Conservation (phyloP, 257 asterid genomes). For the Solanum etuberosum region DNA sequence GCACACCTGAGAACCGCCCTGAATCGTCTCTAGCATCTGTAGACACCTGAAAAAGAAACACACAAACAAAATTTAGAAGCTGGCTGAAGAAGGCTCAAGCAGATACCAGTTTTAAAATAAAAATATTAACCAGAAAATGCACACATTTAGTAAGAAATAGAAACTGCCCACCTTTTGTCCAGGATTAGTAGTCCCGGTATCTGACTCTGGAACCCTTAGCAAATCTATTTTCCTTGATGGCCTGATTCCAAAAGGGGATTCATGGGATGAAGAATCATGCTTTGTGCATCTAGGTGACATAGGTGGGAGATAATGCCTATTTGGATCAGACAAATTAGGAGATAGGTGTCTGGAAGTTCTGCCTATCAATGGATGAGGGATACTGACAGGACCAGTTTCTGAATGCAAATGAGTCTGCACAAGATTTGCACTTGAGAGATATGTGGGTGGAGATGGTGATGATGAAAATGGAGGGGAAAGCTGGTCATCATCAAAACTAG, state of each 20-base stretch:
- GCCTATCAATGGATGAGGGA: slow-evolving; percentile 70
- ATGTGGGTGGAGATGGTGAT: slow-evolving; percentile 77
- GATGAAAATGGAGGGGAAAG: slow-evolving; percentile 90
- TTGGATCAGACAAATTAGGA: slow-evolving; percentile 84
- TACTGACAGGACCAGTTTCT: slow-evolving; percentile 85
- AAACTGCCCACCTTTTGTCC: slow-evolving; percentile 50
- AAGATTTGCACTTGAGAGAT: slow-evolving; percentile 24
- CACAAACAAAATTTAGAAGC: neutral
- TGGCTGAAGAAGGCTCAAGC: neutral
- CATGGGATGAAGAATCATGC: slow-evolving; percentile 67
- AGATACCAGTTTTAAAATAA: neutral
- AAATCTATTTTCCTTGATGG: slow-evolving; percentile 54
- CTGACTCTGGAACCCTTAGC: slow-evolving; percentile 47
- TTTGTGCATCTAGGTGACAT: slow-evolving; percentile 57
- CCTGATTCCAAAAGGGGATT: slow-evolving; percentile 61
- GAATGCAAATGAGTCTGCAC: slow-evolving; percentile 34
- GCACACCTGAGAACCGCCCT: slow-evolving; percentile 84
- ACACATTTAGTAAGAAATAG: neutral
- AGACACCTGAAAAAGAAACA: slow-evolving; percentile 31
- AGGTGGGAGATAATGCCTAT: slow-evolving; percentile 79
- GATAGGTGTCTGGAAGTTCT: slow-evolving; percentile 66
- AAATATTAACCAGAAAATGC: neutral
- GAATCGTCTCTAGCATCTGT: slow-evolving; percentile 87
- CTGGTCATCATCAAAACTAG: slow-evolving; percentile 38
- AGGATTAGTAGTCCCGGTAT: slow-evolving; percentile 35